Base-by-base conservation (phyloP, 208 protist genomes). In the Phytomonas sp. region DNA sequence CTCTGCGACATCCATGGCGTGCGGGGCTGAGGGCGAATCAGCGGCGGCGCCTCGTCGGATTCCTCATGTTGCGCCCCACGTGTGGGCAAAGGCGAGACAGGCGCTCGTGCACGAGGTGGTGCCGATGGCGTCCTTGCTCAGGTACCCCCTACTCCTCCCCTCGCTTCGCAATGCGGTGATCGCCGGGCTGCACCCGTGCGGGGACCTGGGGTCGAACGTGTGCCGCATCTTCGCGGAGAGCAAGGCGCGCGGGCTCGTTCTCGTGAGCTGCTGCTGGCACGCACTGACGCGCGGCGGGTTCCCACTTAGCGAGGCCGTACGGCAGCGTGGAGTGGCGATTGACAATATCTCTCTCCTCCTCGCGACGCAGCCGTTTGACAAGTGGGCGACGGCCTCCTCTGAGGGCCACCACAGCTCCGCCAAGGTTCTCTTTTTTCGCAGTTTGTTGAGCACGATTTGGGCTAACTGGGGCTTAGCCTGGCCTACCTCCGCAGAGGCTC, bases 201-300 rank as follows among this genome's bases (percentile, higher is more conserved):
- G 91, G 30, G 88, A 96, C 70, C 78, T 96, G 34, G 91, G 91
- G 30, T 82, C 89, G n/a, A 89, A 82, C 31, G 77, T 93, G 28
- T 95, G 88, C 70, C 83, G 84, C 31, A 70, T 94, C 17, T 96
- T 91, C 65, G 6, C 66, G 5, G 28, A 73, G 66, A 85, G 73
- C 60, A 28, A 62, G 4, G 79, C 89, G 13, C 80, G 69, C 43
- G 88, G 86, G 6, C 65, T 96, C 66, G 76, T 94, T 70, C 84
- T 96, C 11, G 91, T 96, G 28, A 96, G 91, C 79, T 96, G 91
- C 75, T 96, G 91, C 75, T 96, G 91, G 91, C 87, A 96, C 64
- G 81, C 87, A 0, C 70, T 96, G 15, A 95, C 88, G 28, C 65
- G 72, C 30, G 29, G 69, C 0, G 87, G 85, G 1, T 96, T 96